phyloP scores from a whole-genome alignment of 257 asterid genomes.

The Solanum bulbocastanum region DNA sequence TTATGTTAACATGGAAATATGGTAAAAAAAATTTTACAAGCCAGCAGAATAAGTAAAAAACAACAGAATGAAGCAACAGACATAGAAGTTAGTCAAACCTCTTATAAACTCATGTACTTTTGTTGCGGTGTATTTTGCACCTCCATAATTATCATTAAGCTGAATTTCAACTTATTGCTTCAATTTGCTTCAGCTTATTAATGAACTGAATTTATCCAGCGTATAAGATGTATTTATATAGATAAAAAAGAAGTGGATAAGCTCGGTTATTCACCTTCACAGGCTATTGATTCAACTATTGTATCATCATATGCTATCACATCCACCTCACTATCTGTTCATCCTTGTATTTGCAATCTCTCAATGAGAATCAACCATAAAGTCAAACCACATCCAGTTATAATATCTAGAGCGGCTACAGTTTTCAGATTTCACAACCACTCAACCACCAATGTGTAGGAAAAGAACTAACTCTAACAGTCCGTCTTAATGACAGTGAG shows the following conservation, averaged over 20 bases:
- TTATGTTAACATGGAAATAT: background rate
- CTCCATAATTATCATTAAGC: background rate
- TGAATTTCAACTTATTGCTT: background rate
- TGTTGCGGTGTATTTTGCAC: background rate
- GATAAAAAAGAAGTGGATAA: background rate
- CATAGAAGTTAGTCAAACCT: background rate
- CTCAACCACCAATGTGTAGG: background rate
- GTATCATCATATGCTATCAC: background rate
- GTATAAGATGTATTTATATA: background rate
- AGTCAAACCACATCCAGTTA: background rate
- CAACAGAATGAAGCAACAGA: background rate
- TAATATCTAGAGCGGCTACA: background rate
- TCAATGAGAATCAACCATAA: background rate
- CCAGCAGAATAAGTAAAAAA: background rate
- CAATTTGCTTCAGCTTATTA: background rate
- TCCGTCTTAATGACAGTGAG: background rate
- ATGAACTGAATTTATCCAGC: background rate
- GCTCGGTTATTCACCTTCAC: background rate
- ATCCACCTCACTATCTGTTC: background rate
- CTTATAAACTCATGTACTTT: background rate
- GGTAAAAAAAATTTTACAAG: background rate
- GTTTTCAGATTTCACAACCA: background rate
- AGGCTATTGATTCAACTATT: background rate
- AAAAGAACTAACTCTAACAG: background rate
- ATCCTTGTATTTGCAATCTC: background rate